A percentile compares a stretch with the other conserved stretches of the same genome.
These are phyloP conservation scores for Rhizophagus sp. DNA, from an alignment of 192 early-diverging fungal genomes.

Conservation along the genomic window DNA sequence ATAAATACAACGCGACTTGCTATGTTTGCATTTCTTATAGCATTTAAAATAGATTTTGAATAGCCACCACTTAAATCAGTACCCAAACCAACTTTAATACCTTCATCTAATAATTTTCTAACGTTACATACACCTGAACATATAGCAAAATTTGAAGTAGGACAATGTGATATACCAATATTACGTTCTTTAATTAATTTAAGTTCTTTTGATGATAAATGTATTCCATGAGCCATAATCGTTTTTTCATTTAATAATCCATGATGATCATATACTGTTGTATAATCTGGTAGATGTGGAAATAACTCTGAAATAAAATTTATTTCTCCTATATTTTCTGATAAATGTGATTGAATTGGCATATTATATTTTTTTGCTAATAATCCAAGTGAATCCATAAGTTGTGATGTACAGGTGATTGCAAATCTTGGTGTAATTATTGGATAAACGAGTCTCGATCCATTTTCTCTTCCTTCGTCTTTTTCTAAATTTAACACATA, in stretches of 20 bases:
- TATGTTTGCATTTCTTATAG: conserved; percentile 78
- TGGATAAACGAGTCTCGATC: conserved; percentile 59
- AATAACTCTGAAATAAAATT: conserved; percentile 73
- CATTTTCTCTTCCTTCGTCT: neutral
- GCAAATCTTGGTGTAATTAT: conserved; percentile 94
- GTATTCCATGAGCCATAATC: conserved; percentile 94
- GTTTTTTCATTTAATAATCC: conserved; percentile 72
- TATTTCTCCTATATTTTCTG: conserved; percentile 82
- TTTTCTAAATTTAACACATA: conserved; percentile 47
- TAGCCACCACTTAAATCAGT: conserved; percentile 94
- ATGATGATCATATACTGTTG: conserved; percentile 73
- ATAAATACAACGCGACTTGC: conserved; percentile 65
- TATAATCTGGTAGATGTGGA: conserved; percentile 70
- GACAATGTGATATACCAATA: conserved; percentile 88
- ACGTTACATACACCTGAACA: conserved; percentile 82
- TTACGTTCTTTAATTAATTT: conserved; percentile 60
- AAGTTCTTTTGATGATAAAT: conserved; percentile 76
- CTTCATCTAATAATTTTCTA: conserved; percentile 66
- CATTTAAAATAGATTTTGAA: conserved; percentile 81
- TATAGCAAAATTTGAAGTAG: conserved; percentile 88
- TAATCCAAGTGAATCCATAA: conserved; percentile 69
- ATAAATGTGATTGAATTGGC: conserved; percentile 91
- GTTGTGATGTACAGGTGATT: conserved; percentile 71
- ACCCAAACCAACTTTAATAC: conserved; percentile 87
- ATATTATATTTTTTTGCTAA: conserved; percentile 73